Percentiles rank a stretch among this genome's conserved stretches.
phyloP scores from a whole-genome alignment of 768 basidiomycete species.

The Paxillus ammoniavirescens region DNA sequence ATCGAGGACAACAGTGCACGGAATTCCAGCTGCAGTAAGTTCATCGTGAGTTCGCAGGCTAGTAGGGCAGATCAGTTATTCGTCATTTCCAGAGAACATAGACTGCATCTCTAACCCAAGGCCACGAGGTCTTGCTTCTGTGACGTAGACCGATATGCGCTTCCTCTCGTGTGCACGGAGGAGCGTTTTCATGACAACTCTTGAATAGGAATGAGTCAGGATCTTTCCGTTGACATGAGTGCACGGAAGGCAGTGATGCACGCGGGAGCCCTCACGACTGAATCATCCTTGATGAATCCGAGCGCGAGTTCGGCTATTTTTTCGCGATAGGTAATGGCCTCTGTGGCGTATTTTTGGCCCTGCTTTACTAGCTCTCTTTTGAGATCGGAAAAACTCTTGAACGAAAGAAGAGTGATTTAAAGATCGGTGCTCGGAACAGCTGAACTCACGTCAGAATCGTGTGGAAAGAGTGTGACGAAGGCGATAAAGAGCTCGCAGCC shows the following conservation, averaged over 20 bases:
- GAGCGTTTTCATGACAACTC: conserved; percentile 92
- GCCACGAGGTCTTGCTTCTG: conserved; percentile 89
- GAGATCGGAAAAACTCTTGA: conserved; percentile 77
- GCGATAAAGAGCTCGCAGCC: conserved; percentile 90
- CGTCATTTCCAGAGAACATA: neutral
- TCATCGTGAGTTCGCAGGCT: conserved; percentile 91
- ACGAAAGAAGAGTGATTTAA: conserved; percentile 6
- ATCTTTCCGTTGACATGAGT: conserved; percentile 53
- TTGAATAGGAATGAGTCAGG: conserved; percentile 94
- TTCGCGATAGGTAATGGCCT: conserved; percentile 81
- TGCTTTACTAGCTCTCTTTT: conserved; percentile 82
- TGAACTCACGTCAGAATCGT: conserved; percentile 70
- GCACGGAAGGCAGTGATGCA: conserved; percentile 12
- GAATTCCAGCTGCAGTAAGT: conserved; percentile 86
- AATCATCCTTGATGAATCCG: conserved; percentile 93
- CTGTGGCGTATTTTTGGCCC: conserved; percentile 71
- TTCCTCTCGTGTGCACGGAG: conserved; percentile 88
- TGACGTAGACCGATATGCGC: conserved; percentile 96
- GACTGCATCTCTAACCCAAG: conserved; percentile 60
- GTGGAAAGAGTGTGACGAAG: conserved; percentile 82
- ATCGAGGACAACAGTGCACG: conserved; percentile 92
- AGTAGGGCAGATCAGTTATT: conserved; percentile 11
- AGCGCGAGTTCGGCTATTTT: conserved; percentile 89
- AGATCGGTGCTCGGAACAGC: conserved; percentile 10
- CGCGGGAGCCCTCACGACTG: conserved; percentile 55